These are phyloP conservation scores for Aspergillus pseudoviridinutans DNA, from an alignment of 2,329 filamentous ascomycete genomes.

Conservation along the genomic window DNA sequence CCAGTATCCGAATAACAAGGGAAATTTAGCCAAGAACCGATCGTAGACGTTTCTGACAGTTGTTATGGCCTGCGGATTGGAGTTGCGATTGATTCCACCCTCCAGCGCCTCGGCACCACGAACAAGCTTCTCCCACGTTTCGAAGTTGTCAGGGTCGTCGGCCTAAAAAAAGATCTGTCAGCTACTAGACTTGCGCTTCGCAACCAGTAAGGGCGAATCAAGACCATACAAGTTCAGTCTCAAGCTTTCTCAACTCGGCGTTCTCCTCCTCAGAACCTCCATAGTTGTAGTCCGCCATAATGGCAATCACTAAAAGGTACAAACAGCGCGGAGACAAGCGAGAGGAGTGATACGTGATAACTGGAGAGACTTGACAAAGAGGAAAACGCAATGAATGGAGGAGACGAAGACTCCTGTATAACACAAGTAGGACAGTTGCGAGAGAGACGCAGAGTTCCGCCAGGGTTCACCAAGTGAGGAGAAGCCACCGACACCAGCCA, in stretches of 20 bases:
- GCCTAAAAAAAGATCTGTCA: slow-evolving; percentile 37
- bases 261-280: slow-evolving; percentile 77
- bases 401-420: not conserved
- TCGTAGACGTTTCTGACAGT: slow-evolving; percentile 86
- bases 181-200: not conserved
- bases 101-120: slow-evolving; percentile 79
- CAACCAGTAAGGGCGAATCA: slow-evolving; percentile 14
- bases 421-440: not conserved
- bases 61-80: slow-evolving; percentile 86
- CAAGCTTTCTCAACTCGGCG: slow-evolving; percentile 73
- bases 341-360: slow-evolving; percentile 1
- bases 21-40: slow-evolving; percentile 89
- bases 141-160: slow-evolving; percentile 82
- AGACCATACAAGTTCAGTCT: slow-evolving; percentile 67
- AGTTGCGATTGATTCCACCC: slow-evolving; percentile 92
- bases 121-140: slow-evolving; percentile 90
- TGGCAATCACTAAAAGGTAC: slow-evolving; percentile 9
- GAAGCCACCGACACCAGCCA: slow-evolving; percentile 7
- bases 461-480: not conserved
- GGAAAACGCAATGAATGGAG: not conserved
- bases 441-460: slow-evolving; percentile 1
- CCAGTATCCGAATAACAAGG: slow-evolving; percentile 96
- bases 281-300: slow-evolving; percentile 70
- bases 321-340: slow-evolving; percentile 1
- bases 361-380: not conserved